phyloP scores from a whole-genome alignment of 495 filamentous ascomycete genomes.

The Penicillium robsamsonii region DNA sequence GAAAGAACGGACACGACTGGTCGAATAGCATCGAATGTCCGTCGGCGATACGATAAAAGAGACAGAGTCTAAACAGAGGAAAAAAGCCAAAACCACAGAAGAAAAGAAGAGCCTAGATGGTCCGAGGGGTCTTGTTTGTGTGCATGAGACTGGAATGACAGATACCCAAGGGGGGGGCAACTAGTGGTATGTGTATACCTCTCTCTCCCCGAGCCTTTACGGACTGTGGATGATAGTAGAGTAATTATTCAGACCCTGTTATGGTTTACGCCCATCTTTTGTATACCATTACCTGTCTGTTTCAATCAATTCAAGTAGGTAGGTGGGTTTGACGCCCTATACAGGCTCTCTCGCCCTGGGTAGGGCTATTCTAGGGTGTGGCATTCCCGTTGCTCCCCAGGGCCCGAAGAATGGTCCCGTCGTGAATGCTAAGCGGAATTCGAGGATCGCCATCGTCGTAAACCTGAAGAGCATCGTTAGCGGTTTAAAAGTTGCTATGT shows the following conservation, averaged over 20 bases:
- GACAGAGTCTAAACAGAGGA: conserved; percentile 19
- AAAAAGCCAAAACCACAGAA: conserved; percentile 13
- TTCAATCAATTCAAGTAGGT: background rate
- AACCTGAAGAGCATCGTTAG: background rate
- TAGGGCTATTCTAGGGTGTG: conserved; percentile 15
- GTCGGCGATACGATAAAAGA: conserved; percentile 13
- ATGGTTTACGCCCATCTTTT: background rate
- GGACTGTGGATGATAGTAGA: conserved; percentile 4
- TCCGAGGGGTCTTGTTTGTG: conserved; percentile 28
- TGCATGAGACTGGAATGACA: conserved; percentile 29
- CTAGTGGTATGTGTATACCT: conserved; percentile 27
- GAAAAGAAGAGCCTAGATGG: conserved; percentile 31
- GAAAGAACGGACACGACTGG: conserved; percentile 31
- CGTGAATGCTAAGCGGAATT: conserved; percentile 28
- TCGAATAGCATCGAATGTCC: conserved; percentile 32
- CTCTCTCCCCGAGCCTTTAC: background rate
- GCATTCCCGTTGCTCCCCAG: conserved; percentile 22
- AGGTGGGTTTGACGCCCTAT: background rate
- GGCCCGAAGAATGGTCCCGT: conserved; percentile 25
- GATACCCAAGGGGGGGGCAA: conserved; percentile 26
- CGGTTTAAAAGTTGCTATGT: background rate
- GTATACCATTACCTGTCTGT: background rate
- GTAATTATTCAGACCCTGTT: background rate
- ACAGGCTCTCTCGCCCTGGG: background rate
- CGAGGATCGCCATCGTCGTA: conserved; percentile 14